Conservation (phyloP, 2,329 filamentous ascomycete species). For the Drechslera avenae region DNA sequence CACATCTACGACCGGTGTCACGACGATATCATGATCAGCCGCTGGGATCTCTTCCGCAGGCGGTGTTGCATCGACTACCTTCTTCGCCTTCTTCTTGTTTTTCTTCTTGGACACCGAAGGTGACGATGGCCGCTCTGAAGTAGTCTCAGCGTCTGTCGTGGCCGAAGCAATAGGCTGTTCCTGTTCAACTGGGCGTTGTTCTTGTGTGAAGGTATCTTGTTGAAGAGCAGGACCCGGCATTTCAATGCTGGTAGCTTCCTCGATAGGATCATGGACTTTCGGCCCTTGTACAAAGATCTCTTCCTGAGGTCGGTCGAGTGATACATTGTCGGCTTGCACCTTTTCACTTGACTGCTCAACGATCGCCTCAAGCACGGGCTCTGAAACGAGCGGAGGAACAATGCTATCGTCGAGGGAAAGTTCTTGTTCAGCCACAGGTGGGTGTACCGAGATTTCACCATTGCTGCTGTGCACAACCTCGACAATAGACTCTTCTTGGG, state of each 20-base stretch:
- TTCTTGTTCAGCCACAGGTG: slow-evolving; percentile 20
- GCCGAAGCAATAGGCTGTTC: slow-evolving; percentile 17
- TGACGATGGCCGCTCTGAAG: slow-evolving; percentile 8
- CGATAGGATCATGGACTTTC: not conserved
- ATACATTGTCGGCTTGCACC: not conserved
- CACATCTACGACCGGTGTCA: not conserved
- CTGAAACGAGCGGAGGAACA: slow-evolving; percentile 1
- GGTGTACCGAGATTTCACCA: slow-evolving; percentile 7
- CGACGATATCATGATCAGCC: slow-evolving; percentile 3
- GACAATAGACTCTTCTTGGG: slow-evolving; percentile 7
- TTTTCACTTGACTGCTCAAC: not conserved
- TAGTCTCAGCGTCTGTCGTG: slow-evolving; percentile 3
- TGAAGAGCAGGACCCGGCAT: not conserved
- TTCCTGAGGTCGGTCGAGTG: not conserved
- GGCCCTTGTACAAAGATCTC: not conserved
- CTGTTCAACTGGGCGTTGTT: slow-evolving; percentile 7
- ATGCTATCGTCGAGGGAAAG: slow-evolving; percentile 14
- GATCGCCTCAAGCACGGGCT: not conserved
- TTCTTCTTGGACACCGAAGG: slow-evolving; percentile 27
- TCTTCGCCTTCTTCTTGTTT: slow-evolving; percentile 36
- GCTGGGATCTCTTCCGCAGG: slow-evolving; percentile 10
- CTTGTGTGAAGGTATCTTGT: not conserved
- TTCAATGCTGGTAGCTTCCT: not conserved
- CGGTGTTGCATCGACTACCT: slow-evolving; percentile 21
- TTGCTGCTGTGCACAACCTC: not conserved